A percentile compares a stretch with the other conserved stretches of the same genome.
These are phyloP conservation scores for Saksenaea oblongispora DNA, from an alignment of 371 early-diverging fungal species.

Conservation along the genomic window DNA sequence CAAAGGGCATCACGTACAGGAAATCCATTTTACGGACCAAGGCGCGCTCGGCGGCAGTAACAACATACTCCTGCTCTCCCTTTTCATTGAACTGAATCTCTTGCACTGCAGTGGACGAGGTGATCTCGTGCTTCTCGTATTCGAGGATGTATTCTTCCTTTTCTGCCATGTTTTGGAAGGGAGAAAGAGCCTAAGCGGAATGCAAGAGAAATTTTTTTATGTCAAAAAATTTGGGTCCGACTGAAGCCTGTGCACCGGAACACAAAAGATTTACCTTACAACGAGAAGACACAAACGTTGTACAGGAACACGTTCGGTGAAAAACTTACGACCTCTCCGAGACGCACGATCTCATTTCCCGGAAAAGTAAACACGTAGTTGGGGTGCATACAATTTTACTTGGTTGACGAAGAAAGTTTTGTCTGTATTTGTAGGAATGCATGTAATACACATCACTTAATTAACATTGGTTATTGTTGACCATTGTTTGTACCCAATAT, in stretches of 20 bases:
- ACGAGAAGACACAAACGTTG: not conserved
- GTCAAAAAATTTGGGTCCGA: slow-evolving; percentile 3
- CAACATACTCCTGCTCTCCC: slow-evolving; percentile 24
- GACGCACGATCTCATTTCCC: slow-evolving; percentile 7
- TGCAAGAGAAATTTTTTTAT: slow-evolving; percentile 1
- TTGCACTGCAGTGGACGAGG: not conserved
- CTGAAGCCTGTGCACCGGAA: slow-evolving; percentile 2
- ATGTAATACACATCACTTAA: not conserved
- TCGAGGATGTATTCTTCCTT: not conserved
- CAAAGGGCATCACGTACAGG: slow-evolving; percentile 33
- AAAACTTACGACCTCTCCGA: slow-evolving; percentile 2
- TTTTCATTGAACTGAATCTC: slow-evolving; percentile 18
- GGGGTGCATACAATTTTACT: not conserved
- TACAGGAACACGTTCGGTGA: slow-evolving; percentile 1
- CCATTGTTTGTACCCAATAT: not conserved
- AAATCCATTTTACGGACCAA: slow-evolving; percentile 29
- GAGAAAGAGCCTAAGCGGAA: not conserved
- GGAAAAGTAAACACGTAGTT: not conserved
- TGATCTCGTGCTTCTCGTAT: not conserved
- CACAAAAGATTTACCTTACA: not conserved
- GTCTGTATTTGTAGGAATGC: not conserved
- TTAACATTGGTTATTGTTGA: not conserved
- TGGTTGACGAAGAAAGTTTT: not conserved
- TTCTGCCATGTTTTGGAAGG: not conserved
- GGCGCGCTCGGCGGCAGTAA: slow-evolving; percentile 14